Evolutionary conservation across 1,284 basidiomycete genomes (phyloP), one percentile per base, ranked within the genome.

Genomic region (Takashimella tepidaria): DNA sequence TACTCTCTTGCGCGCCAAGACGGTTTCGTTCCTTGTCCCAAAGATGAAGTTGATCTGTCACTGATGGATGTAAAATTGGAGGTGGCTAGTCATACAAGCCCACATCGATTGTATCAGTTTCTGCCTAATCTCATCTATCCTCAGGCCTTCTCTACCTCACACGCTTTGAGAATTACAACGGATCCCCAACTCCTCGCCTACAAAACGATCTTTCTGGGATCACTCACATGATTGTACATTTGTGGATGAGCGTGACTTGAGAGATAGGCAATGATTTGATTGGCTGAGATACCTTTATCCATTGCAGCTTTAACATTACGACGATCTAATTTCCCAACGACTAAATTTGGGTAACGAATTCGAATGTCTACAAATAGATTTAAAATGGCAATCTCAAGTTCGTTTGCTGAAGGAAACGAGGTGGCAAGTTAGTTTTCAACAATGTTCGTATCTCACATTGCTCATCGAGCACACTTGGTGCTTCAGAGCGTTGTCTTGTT

Each of bases 1-100:
- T 67, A 90, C 91, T 89, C 80, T 92, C 88, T 70, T 87, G 81
- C 25, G 87, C 86, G 63, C 88, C 86, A 2, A 98, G 80, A 48
- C 96, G 83, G 73, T 98, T 93, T 74, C 89, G 86, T 78, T 98
- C 96, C 50, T 93, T 80, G 75, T 99, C 95, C 95, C 96, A 99
- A 16, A 98, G 79, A 50, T 96, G 85, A 61, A 99, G 89, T 77
- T 98, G 96, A 77, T 99, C 96, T 64, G 97, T 92, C 0, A 98
- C 93, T 0, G 95, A 70, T 2, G 70, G 66, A 47, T 74, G 72
- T 1, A 74, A 57, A 5, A 74, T 46, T 3, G 72, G 72, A 20
- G 72, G 72, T 1, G 72, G 72, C 49, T 63, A 25, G 16, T 20
- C 10, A 19, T 20, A 8, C 31, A 8, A 37, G 31, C 31, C 8